Evolutionary conservation across 1,284 basidiomycete species (phyloP).

Genomic region (Macrocystidia cucumis): DNA sequence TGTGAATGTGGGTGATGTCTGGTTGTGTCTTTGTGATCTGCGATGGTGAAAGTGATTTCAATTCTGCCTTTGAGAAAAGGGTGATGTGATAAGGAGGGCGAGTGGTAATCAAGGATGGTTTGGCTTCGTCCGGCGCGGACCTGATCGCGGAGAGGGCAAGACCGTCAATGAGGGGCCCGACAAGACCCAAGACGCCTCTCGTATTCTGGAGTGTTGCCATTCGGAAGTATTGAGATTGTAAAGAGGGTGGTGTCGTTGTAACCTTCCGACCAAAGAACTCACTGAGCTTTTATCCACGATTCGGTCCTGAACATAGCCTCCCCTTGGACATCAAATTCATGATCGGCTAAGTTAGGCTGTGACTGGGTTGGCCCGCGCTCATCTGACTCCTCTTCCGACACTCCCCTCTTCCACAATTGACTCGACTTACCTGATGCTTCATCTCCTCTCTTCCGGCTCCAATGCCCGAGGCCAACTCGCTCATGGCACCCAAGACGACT

Average conservation of each 20-base stretch:
- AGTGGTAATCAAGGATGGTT: constrained; percentile 6
- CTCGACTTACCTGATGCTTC: constrained; percentile 3
- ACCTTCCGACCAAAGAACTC: too few relatives aligned
- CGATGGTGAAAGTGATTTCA: constrained; percentile 10
- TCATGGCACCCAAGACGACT: constrained; percentile 50
- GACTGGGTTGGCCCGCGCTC: too few relatives aligned
- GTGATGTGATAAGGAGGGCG: constrained; percentile 30
- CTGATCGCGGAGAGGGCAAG: constrained; percentile 18
- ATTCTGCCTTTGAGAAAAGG: constrained; percentile 22
- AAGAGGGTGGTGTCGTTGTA: too few relatives aligned
- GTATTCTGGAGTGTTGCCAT: constrained; percentile 12
- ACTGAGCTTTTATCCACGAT: too few relatives aligned
- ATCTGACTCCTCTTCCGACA: constrained; percentile 10
- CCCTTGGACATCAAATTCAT: too few relatives aligned
- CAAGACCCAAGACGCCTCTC: constrained; percentile 21
- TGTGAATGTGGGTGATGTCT: constrained; percentile 22
- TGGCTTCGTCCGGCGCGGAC: constrained; percentile 3
- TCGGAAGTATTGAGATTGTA: too few relatives aligned
- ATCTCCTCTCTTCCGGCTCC: constrained; percentile 58
- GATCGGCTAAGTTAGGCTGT: too few relatives aligned
- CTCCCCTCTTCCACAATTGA: not conserved
- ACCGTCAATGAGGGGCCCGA: constrained; percentile 23
- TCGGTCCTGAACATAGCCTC: too few relatives aligned
- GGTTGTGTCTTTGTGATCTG: constrained; percentile 12
- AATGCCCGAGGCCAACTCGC: constrained; percentile 76